Evolutionary conservation across 306 rosid species (phyloP), one percentile per base, ranked within the genome.

Genomic region (Macrotyloma uniflorum): DNA sequence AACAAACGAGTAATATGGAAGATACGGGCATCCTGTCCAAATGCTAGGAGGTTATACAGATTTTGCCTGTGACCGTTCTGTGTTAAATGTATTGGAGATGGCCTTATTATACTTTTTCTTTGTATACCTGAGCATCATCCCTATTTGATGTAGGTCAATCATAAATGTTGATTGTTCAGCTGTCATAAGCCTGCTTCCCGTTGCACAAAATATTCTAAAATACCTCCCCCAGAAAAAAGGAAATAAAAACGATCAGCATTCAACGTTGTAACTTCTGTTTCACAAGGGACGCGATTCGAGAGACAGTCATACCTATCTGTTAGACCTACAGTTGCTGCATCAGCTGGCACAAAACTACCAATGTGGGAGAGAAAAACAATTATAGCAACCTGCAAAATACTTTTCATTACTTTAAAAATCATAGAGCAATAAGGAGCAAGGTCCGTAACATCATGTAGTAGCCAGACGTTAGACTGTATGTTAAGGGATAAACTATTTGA

Each of bases 331-430:
- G 93, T 92, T 83, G 98, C 98, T 77, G 96, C 91, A 87, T 92
- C 98, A 30, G 98, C 98, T 7, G 98, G 98, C 78, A 95, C 97
- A 80, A 89, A 95, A 84, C 99, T 92, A 82, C 97, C 98, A 30
- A 95, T 91, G 83, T 95, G 98, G 50, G 98, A 81, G 76, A 95
- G 91, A 84, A 92, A 95, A 80, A 95, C 97, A 47, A 92, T 91
- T 81, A 92, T 76, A 76, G 98, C 98, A 66, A 92, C 97, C 98
- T 94, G 90, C 80, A 87, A 79, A 76, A 50, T 11, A 80, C 49
- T 33, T 67, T 26, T 70, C 63, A 11, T 15, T 53, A 50, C 20
- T 38, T 24, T 68, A 35, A 67, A 58, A 38, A 70, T 70, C 18
- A 35, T 35, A 5, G 38, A 76, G 40, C 20, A 75, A 62, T 57